Base-by-base conservation (phyloP, 768 basidiomycete species). In the Lentinula sp. region DNA sequence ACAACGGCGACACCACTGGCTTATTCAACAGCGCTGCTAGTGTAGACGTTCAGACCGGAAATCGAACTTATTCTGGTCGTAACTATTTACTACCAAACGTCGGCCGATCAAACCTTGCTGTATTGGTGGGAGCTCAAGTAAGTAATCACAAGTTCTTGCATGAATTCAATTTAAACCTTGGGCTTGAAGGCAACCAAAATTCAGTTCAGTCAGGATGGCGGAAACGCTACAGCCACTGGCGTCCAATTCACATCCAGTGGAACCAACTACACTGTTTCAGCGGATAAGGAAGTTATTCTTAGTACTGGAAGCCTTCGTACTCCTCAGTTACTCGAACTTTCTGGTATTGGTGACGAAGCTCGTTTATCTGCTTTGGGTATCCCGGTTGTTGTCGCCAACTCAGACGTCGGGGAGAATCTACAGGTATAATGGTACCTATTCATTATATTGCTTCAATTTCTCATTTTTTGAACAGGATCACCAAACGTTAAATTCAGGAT, bases 361-460 rank as follows among this genome's bases (percentile, higher is more conserved):
- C 59, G 78, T 35, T 70, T 84, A 32, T 62, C 70, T 31, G 67
- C 61, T 8, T 61, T 77, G 10, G 76, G 74, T 7, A 73, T 85
- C 50, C 59, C 67, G 1, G 61, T 70, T 31, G 68, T 70, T 50
- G 31, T 64, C n/a, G 55, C 64, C 5, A 52, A 61, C 40, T 75
- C 76, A 7, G 76, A 74, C n/a, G 82, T 84, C 21, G 82, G 83
- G 1, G 73, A 74, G 66, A 83, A 83, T 61, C 66, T 80, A n/a
- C 79, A 80, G 61, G 81, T 51, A 67, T 18, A 32, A 5, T 57
- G 9, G 13, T 32, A 31, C 10, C 7, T 4, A 42, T 28, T 40
- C 35, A 1, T 53, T 10, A 3, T 37, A 32, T 11, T 43, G 31
- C 18, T 11, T 42, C 1, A 2, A 16, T 18, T 8, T 34, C 11